Conservation (phyloP, 2,329 filamentous ascomycete species). For the Aspergillus niger region DNA sequence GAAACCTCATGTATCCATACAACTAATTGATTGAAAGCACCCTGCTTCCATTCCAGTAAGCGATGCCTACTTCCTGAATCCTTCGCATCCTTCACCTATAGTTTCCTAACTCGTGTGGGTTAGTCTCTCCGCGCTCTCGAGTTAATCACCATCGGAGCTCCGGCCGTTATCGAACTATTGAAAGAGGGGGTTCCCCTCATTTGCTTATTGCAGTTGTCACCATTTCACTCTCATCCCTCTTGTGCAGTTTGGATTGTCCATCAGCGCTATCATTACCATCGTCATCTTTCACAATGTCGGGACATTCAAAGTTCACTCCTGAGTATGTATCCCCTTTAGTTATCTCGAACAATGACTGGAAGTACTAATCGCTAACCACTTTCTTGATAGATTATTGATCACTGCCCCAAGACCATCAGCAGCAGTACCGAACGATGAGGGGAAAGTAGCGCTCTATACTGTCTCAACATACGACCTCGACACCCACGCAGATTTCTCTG, state of each 20-base stretch:
- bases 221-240: not conserved
- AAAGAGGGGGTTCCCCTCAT: not conserved
- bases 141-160: not conserved
- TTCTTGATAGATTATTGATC: not conserved
- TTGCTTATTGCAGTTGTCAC: not conserved
- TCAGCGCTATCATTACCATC: no score
- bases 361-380: not conserved
- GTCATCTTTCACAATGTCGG: not conserved
- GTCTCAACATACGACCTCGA: constrained; percentile 2
- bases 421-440: constrained; percentile 4
- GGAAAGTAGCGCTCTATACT: constrained; percentile 1
- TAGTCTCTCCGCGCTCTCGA: not conserved
- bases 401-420: not conserved
- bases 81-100: not conserved
- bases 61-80: not conserved
- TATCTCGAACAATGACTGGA: no score
- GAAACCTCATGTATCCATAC: no score
- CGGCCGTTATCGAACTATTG: not conserved
- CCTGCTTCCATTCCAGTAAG: no score
- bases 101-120: not conserved
- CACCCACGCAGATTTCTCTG: not conserved
- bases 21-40: no score
- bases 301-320: not conserved
- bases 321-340: not conserved
- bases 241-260: no score